These are phyloP conservation scores for Pseudogymnoascus sp. DNA, from an alignment of 2,329 filamentous ascomycete species.

Conservation along the genomic window DNA sequence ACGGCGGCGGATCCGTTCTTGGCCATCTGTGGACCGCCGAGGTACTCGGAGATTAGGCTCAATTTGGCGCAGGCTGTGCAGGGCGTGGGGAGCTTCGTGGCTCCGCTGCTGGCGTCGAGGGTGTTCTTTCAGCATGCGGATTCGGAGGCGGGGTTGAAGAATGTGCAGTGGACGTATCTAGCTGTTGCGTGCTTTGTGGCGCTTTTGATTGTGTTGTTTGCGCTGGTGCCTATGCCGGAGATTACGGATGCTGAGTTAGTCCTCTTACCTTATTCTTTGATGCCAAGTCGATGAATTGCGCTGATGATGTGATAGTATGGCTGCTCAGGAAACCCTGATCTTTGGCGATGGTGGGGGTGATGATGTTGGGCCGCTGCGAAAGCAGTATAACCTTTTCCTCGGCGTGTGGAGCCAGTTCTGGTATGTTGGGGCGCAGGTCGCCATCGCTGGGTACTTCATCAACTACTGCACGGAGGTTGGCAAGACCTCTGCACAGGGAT, in stretches of 20 bases:
- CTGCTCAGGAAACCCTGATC: background rate
- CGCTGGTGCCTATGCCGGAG: conserved; percentile 32
- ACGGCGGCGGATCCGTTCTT: conserved; percentile 59
- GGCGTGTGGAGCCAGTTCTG: conserved; percentile 68
- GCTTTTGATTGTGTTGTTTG: conserved; percentile 47
- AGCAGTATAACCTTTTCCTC: conserved; percentile 70
- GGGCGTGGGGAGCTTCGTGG: conserved; percentile 64
- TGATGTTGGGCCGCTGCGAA: conserved; percentile 51
- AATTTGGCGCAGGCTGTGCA: conserved; percentile 72
- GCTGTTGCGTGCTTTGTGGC: conserved; percentile 53
- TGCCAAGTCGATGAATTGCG: conserved; percentile 41
- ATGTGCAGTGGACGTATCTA: conserved; percentile 54
- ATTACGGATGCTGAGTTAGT: conserved; percentile 56
- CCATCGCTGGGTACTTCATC: conserved; percentile 59
- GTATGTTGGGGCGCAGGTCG: conserved; percentile 64
- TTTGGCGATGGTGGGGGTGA: background rate
- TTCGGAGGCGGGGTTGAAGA: conserved; percentile 44
- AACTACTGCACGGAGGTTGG: conserved; percentile 42
- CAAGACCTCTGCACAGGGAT: conserved; percentile 22
- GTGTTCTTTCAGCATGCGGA: conserved; percentile 63
- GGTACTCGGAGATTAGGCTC: conserved; percentile 65
- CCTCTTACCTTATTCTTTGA: conserved; percentile 33
- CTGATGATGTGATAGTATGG: conserved; percentile 40
- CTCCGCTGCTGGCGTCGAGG: conserved; percentile 42
- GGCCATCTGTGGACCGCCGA: conserved; percentile 44